Evolutionary conservation across 495 filamentous ascomycete genomes (phyloP).

Genomic region (Hypoxylon trugodes): DNA sequence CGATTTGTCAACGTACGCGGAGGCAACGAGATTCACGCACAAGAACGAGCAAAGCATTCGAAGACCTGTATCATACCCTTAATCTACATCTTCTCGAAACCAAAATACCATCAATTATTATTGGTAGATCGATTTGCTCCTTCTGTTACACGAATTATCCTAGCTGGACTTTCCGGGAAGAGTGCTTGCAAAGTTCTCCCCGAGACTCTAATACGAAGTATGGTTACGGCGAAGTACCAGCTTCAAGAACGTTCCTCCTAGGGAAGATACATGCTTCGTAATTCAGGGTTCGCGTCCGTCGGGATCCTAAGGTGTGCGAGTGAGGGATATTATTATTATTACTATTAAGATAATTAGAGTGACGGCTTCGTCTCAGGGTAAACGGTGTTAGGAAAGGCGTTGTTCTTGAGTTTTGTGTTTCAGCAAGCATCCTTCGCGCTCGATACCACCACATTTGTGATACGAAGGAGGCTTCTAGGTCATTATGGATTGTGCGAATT

Average conservation of each 20-base stretch:
- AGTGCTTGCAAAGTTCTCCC: neutral
- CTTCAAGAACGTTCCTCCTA: neutral
- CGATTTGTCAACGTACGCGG: slow-evolving; percentile 8
- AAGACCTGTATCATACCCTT: slow-evolving; percentile 29
- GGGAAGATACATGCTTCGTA: slow-evolving; percentile 20
- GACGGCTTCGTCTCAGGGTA: slow-evolving; percentile 1
- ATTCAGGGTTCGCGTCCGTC: slow-evolving; percentile 1
- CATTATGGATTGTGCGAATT: too few species aligned
- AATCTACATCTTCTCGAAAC: slow-evolving; percentile 29
- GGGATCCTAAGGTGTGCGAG: neutral
- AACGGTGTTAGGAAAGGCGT: slow-evolving; percentile 20
- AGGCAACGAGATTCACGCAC: slow-evolving; percentile 3
- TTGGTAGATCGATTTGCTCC: slow-evolving; percentile 11
- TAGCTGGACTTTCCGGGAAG: neutral
- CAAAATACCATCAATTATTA: neutral
- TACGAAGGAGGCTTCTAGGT: slow-evolving; percentile 10
- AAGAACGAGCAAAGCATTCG: slow-evolving; percentile 22
- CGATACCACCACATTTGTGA: neutral
- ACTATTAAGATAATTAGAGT: slow-evolving; percentile 9
- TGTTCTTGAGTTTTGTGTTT: slow-evolving; percentile 3
- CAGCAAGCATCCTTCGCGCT: neutral
- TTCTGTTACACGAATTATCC: slow-evolving; percentile 8
- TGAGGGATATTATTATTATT: neutral
- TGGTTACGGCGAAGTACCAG: neutral
- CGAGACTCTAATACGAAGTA: slow-evolving; percentile 1